Base-by-base conservation (phyloP, 345 rosid genomes). In the Turnera subulata region DNA sequence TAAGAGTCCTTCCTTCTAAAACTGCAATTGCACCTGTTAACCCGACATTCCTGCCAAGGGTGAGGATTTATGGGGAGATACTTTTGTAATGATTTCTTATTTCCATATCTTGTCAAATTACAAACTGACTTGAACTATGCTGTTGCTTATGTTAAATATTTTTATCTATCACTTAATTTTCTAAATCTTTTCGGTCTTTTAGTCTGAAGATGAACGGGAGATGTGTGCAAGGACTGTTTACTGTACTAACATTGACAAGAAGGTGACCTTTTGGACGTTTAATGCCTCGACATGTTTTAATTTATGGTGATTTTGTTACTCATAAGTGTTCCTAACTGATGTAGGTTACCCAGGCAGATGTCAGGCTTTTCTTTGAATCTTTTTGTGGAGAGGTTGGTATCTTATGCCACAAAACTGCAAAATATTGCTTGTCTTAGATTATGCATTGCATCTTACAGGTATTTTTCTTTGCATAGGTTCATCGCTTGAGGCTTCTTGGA, bases 1-100 rank as follows among this genome's bases (percentile, higher is more conserved):
- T 94, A 42, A 82, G 74, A 67, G 99, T 94, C 71, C 80, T 88
- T 78, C 97, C 99, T 72, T 94, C 99, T 32, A 94, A 84, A 83
- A 94, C 99, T 17, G 99, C 99, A 9, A 94, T 94, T 58, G 99
- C 99, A 21, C 99, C 99, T 25, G 99, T 94, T 68, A 94, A 94
- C 78, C 99, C 99, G 13, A 88, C 97, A 12, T 94, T 85, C 63
- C 77, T 94, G 78, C 99, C 99, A 9, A 80, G 88, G 82, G 97
- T 90, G 72, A 78, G 86, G 33, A 50, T 52, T 59, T 15, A 45
- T 53, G 18, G 25, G 20, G 14, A 29, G 8, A 29, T 29, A 29
- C 35, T 29, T 29, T 2, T 62, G 17, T 43, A 46, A 43, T 58
- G 20, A 62, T 48, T 29, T 64, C 23, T 48, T 11, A n/a, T 11